phyloP scores from a whole-genome alignment of 352 stramenopile genomes.

The Pythium monospermum region DNA sequence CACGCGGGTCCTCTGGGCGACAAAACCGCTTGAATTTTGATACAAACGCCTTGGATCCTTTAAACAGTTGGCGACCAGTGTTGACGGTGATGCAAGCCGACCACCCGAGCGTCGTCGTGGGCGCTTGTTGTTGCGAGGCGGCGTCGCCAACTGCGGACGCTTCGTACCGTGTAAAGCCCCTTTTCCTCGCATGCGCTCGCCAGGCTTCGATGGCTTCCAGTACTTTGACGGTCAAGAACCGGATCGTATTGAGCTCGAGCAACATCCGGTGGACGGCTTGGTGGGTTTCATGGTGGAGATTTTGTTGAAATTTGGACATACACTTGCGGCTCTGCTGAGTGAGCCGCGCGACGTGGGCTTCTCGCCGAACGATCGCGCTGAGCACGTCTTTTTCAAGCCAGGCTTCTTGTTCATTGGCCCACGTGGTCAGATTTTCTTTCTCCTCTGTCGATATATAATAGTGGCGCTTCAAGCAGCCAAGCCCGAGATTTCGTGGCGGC shows the following conservation, averaged over 20 bases:
- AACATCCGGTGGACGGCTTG: constrained; percentile 34
- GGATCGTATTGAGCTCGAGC: constrained; percentile 40
- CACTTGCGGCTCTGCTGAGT: constrained; percentile 37
- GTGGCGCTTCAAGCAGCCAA: constrained; percentile 63
- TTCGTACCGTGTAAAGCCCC: constrained; percentile 48
- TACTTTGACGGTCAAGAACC: constrained; percentile 66
- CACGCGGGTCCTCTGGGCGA: constrained; percentile 43
- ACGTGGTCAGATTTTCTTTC: constrained; percentile 49
- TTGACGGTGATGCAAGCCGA: constrained; percentile 63
- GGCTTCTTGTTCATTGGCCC: constrained; percentile 58
- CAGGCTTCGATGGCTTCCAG: constrained; percentile 62
- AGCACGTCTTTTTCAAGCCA: constrained; percentile 62
- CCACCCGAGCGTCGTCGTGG: constrained; percentile 50
- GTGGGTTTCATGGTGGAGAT: constrained; percentile 41
- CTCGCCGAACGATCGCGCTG: constrained; percentile 47
- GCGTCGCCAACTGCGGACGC: constrained; percentile 6
- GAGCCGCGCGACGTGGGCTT: constrained; percentile 44
- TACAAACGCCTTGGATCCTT: constrained; percentile 61
- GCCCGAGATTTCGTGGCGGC: constrained; percentile 21
- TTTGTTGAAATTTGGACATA: constrained; percentile 64
- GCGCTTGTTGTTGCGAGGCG: too few species aligned
- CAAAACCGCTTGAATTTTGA: constrained; percentile 74
- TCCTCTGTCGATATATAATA: constrained; percentile 72
- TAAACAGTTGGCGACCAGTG: constrained; percentile 60
- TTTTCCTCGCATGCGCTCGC: constrained; percentile 41